These are phyloP conservation scores for Leccinum incarnatum DNA, from an alignment of 768 basidiomycete genomes.

Conservation along the genomic window DNA sequence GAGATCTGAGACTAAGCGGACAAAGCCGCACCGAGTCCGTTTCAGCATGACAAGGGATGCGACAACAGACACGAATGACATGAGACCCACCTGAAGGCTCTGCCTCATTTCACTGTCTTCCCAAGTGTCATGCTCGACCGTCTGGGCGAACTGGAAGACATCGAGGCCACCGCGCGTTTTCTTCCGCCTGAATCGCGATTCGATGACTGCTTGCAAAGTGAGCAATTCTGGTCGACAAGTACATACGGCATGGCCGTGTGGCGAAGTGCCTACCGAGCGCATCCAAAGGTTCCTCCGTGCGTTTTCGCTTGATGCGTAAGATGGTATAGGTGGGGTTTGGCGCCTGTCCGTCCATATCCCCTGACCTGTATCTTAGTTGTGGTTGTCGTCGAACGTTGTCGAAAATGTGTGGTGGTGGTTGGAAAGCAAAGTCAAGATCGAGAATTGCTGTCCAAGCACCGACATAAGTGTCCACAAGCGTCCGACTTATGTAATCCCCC, in stretches of 20 bases:
- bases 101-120: conserved; percentile 54
- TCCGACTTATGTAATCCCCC: background rate
- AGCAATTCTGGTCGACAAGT: conserved; percentile 15
- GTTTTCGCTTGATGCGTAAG: conserved; percentile 78
- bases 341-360: conserved; percentile 21
- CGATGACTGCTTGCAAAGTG: conserved; percentile 48
- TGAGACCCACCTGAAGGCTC: conserved; percentile 55
- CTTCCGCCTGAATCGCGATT: conserved; percentile 58
- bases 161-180: conserved; percentile 54
- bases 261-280: conserved; percentile 56
- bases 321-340: conserved; percentile 57
- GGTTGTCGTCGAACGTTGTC: background rate
- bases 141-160: conserved; percentile 80
- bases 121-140: conserved; percentile 70
- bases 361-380: background rate
- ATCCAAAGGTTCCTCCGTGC: conserved; percentile 80
- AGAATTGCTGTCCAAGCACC: background rate
- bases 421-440: background rate
- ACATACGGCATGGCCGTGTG: conserved; percentile 9
- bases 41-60: background rate
- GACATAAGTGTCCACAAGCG: conserved; percentile 3
- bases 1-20: conserved; percentile 53
- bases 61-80: background rate
- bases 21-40: background rate
- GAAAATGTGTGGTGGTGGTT: background rate